Conservation (phyloP, 495 filamentous ascomycete species). For the Trichoderma reesei region DNA sequence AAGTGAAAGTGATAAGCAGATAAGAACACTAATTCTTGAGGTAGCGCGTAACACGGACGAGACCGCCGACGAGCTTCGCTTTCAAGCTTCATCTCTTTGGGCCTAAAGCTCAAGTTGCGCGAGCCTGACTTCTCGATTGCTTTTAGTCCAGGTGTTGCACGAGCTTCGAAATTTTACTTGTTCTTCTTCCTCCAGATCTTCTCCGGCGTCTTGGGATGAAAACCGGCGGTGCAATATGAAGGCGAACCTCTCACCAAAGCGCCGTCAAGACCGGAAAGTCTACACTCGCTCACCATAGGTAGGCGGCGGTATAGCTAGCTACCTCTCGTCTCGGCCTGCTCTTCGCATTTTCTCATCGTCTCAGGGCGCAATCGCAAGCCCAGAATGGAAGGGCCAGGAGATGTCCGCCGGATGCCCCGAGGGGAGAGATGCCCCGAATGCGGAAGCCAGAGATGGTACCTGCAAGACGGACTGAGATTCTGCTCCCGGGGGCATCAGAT, state of each 20-base stretch:
- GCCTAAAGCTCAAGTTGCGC: too few species aligned
- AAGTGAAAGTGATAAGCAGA: too few species aligned
- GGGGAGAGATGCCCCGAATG: conserved; percentile 40
- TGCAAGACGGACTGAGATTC: conserved; percentile 39
- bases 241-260: neutral
- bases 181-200: neutral
- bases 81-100: too few species aligned
- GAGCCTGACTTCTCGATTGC: too few species aligned
- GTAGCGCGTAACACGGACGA: too few species aligned
- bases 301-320: neutral
- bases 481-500: conserved; percentile 45
- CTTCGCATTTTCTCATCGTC: neutral
- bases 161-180: too few species aligned
- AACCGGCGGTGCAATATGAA: neutral
- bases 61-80: too few species aligned
- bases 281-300: neutral
- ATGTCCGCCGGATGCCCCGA: conserved; percentile 24
- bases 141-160: too few species aligned
- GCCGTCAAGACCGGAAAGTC: neutral
- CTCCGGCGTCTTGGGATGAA: neutral
- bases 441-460: conserved; percentile 36
- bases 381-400: neutral
- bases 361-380: neutral
- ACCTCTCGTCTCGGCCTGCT: too few species aligned
- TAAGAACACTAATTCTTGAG: too few species aligned